Conservation (phyloP, 2,329 filamentous ascomycete species). For the Fonsecaea pedrosoi region DNA sequence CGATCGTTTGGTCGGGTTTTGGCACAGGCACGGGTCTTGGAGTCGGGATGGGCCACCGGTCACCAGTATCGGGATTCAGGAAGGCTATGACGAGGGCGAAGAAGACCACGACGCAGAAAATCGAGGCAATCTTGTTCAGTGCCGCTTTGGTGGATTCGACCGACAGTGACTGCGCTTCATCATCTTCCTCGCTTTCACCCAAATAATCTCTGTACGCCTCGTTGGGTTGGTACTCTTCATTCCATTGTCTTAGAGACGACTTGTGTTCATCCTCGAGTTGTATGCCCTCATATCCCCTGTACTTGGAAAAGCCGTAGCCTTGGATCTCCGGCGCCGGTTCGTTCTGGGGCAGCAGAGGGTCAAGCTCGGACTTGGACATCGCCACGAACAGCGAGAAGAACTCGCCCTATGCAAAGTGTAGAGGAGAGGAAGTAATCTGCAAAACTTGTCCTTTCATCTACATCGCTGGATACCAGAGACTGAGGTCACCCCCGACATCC, state of each 20-base stretch:
- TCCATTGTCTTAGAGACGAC: conserved; percentile 12
- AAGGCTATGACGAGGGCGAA: conserved; percentile 35
- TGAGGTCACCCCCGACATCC: not conserved
- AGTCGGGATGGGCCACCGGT: conserved; percentile 21
- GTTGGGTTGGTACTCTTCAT: conserved; percentile 1
- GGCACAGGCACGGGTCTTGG: conserved; percentile 1
- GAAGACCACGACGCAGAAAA: conserved; percentile 39
- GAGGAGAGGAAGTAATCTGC: not conserved
- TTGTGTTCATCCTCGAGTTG: conserved; percentile 14
- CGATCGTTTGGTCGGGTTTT: conserved; percentile 39
- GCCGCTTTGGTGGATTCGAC: conserved; percentile 27
- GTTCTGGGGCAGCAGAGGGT: conserved; percentile 40
- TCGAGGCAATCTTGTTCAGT: conserved; percentile 25
- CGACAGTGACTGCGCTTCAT: conserved; percentile 26
- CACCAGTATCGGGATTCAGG: conserved; percentile 22
- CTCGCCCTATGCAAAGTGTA: not conserved
- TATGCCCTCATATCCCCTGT: conserved; percentile 18
- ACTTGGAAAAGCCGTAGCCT: conserved; percentile 31
- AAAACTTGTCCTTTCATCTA: not conserved
- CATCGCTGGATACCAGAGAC: not conserved
- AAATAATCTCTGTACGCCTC: not conserved
- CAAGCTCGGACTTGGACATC: conserved; percentile 35
- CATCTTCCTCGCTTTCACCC: conserved; percentile 21
- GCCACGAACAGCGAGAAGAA: not conserved
- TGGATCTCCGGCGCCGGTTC: conserved; percentile 41